Conservation (phyloP, 108 stramenopile genomes). For the Bacterosira constricta region DNA sequence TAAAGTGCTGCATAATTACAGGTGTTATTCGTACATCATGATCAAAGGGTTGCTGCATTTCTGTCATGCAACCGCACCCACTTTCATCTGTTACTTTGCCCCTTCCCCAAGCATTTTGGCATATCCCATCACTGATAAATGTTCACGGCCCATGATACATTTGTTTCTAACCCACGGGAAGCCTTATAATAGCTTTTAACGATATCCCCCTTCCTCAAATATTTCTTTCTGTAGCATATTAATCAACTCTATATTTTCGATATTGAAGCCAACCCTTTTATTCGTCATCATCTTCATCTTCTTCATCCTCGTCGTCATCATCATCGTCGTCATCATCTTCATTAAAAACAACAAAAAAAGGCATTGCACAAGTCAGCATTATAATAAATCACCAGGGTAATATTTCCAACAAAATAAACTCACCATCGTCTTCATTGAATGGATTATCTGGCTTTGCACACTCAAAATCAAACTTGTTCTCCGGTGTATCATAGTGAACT, state of each 20-base stretch:
- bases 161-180: not conserved
- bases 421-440: conserved; percentile 55
- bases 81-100: not conserved
- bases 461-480: conserved; percentile 51
- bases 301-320: conserved; percentile 8
- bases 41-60: not conserved
- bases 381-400: not conserved
- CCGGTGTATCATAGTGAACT: conserved; percentile 54
- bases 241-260: not conserved
- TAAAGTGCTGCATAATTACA: not conserved
- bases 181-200: not conserved
- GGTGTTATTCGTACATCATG: not conserved
- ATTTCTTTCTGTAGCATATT: not conserved
- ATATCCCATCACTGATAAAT: not conserved
- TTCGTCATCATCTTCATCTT: conserved; percentile 9
- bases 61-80: not conserved
- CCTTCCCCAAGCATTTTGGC: not conserved
- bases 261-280: not conserved
- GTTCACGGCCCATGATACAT: not conserved
- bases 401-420: conserved; percentile 1
- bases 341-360: not conserved
- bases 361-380: not conserved
- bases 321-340: conserved; percentile 58
- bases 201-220: not conserved
- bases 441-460: conserved; percentile 47